phyloP scores from a whole-genome alignment of 352 stramenopile genomes.

The Phytopythium kandeliae region DNA sequence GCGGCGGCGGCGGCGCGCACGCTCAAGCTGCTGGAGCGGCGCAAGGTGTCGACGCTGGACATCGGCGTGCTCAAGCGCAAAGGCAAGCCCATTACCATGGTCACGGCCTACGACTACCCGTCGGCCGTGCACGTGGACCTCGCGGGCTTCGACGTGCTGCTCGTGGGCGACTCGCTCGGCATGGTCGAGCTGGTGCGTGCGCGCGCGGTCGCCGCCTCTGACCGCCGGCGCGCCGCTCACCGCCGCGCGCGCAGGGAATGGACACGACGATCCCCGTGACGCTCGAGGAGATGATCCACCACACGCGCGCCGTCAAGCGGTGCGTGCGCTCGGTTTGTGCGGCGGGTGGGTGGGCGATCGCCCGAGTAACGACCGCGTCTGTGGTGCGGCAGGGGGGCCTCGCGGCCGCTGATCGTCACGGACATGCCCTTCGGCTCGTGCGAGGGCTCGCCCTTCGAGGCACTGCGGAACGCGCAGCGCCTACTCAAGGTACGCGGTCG shows the following conservation, averaged over 20 bases:
- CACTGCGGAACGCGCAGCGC: slow-evolving; percentile 93
- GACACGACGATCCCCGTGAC: slow-evolving; percentile 92
- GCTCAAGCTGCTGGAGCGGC: slow-evolving; percentile 78
- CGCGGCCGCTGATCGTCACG: slow-evolving; percentile 91
- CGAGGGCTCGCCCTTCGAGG: slow-evolving; percentile 88
- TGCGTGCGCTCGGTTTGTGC: slow-evolving; percentile 13
- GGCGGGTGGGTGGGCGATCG: too few species aligned
- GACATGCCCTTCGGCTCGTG: slow-evolving; percentile 99
- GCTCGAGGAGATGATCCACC: slow-evolving; percentile 98
- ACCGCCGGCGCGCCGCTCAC: neutral
- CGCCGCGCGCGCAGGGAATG: slow-evolving; percentile 46
- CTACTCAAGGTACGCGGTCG: slow-evolving; percentile 75
- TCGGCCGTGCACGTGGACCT: slow-evolving; percentile 96
- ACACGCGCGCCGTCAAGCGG: slow-evolving; percentile 94
- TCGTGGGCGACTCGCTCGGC: slow-evolving; percentile 97
- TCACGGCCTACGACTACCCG: slow-evolving; percentile 98
- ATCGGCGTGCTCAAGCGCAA: slow-evolving; percentile 89
- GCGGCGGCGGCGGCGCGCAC: slow-evolving; percentile 48
- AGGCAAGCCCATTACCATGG: slow-evolving; percentile 98
- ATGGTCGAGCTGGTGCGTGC: slow-evolving; percentile 95
- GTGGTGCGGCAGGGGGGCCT: slow-evolving; percentile 39
- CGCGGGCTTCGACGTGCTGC: slow-evolving; percentile 96
- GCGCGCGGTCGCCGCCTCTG: neutral
- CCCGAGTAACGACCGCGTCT: neutral
- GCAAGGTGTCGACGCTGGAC: slow-evolving; percentile 82